A percentile compares a stretch with the other conserved stretches of the same genome.
Evolutionary conservation across 345 rosid genomes (phyloP).

Genomic region (Citrus maxima): DNA sequence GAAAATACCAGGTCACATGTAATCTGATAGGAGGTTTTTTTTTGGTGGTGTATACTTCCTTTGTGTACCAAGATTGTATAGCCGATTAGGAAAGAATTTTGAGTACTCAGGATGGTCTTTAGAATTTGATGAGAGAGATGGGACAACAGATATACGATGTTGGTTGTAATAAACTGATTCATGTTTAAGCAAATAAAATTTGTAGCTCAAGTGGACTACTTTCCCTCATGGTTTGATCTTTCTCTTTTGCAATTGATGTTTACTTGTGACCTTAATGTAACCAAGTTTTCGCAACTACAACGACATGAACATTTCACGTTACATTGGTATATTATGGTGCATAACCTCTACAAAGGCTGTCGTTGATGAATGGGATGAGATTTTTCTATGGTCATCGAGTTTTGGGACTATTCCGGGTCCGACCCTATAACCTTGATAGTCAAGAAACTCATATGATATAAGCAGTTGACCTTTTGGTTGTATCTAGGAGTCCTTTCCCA

Average conservation of each 20-base stretch:
- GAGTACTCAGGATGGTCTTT: background rate
- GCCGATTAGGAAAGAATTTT: background rate
- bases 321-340: background rate
- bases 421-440: too few species aligned
- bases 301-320: background rate
- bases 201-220: background rate
- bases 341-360: too few species aligned
- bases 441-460: too few species aligned
- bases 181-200: background rate
- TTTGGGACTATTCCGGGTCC: too few species aligned
- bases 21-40: slow-evolving; percentile 2
- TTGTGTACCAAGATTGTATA: slow-evolving; percentile 6
- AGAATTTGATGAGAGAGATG: too few species aligned
- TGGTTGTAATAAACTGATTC: slow-evolving; percentile 8
- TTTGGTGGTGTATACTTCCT: background rate
- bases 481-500: too few species aligned
- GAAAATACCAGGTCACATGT: slow-evolving; percentile 14
- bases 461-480: too few species aligned
- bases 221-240: background rate
- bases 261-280: background rate
- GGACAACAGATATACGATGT: background rate
- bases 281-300: background rate
- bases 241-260: background rate
- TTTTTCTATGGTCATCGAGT: too few species aligned
- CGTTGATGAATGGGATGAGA: too few species aligned